phyloP scores from a whole-genome alignment of 2,329 filamentous ascomycete species.

The Penicillium corylophilum region DNA sequence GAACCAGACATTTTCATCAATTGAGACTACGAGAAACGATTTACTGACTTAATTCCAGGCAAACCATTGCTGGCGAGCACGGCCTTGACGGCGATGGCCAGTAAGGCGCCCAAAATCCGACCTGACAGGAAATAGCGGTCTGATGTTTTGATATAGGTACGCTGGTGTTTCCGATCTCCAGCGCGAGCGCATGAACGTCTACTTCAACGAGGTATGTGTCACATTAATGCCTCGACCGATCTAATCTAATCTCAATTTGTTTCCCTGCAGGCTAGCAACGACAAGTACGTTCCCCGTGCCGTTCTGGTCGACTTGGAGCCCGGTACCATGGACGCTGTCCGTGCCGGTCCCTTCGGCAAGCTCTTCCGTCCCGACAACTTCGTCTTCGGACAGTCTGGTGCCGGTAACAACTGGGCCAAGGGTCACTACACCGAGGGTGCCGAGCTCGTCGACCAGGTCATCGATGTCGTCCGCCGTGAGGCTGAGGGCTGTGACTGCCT shows the following conservation, averaged over 20 bases:
- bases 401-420: constrained; percentile 99
- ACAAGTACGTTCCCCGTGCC: constrained; percentile 99
- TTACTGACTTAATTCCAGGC: constrained; percentile 56
- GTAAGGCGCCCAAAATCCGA: constrained; percentile 57
- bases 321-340: constrained; percentile 99
- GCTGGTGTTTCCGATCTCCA: constrained; percentile 98
- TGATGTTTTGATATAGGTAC: constrained; percentile 65
- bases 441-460: constrained; percentile 95
- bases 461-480: constrained; percentile 98
- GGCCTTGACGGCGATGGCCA: constrained; percentile 96
- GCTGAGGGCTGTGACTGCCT: constrained; percentile 99
- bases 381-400: constrained; percentile 98
- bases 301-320: constrained; percentile 99
- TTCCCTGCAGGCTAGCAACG: constrained; percentile 73
- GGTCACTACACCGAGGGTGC: constrained; percentile 99
- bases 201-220: constrained; percentile 82
- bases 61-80: constrained; percentile 85
- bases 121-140: constrained; percentile 16
- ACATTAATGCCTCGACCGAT: background rate
- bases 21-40: constrained; percentile 8
- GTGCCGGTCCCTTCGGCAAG: constrained; percentile 95
- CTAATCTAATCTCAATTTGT: constrained; percentile 1
- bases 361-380: constrained; percentile 99
- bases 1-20: constrained; percentile 9
- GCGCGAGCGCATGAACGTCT: constrained; percentile 99